Conservation (phyloP, 202 grass and related monocot genomes). For the Panicum hallii region DNA sequence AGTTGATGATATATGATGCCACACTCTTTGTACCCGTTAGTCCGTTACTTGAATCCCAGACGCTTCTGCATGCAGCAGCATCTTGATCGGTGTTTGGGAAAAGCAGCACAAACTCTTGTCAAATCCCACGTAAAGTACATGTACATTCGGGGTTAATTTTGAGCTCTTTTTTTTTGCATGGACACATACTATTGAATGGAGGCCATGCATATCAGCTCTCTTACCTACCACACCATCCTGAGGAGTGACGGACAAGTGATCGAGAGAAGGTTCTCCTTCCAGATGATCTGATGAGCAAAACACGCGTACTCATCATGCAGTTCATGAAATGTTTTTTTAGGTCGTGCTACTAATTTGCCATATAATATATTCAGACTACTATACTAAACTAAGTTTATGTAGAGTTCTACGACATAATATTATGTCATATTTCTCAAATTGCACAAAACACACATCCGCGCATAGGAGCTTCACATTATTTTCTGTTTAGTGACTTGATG, state of each 20-base stretch:
- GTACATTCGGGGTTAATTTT: too few species aligned
- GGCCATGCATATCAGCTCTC: not conserved
- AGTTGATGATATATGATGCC: not conserved
- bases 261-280: not conserved
- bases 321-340: not conserved
- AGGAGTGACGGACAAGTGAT: not conserved
- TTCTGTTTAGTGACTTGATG: not conserved
- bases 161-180: too few species aligned
- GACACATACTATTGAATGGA: not conserved
- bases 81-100: not conserved
- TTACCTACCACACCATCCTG: constrained; percentile 12
- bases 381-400: not conserved
- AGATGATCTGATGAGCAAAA: not conserved
- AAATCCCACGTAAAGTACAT: not conserved
- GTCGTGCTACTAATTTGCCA: not conserved
- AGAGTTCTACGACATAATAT: not conserved
- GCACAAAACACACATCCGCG: not conserved
- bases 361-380: not conserved
- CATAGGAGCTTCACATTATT: not conserved
- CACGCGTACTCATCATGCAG: not conserved
- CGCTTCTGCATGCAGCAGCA: too few species aligned
- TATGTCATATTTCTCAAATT: not conserved
- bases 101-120: not conserved
- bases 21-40: not conserved
- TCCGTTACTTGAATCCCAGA: not conserved